Evolutionary conservation across 208 protist species (phyloP).

Genomic region (Leishmania guyanensis): DNA sequence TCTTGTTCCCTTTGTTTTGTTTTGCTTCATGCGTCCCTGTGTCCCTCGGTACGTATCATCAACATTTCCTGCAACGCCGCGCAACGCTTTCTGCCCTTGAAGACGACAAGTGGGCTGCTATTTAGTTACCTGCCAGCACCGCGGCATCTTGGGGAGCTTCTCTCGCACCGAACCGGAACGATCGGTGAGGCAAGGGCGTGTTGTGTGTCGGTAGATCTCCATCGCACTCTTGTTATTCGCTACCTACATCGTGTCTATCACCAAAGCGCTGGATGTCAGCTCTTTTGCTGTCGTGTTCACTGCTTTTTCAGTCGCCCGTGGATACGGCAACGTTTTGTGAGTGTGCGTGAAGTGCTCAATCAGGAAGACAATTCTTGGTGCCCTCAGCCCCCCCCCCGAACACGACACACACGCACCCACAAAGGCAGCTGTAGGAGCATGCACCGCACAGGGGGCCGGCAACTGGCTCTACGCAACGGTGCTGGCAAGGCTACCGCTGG

Average conservation of each 20-base stretch:
- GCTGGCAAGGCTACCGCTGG: slow-evolving; percentile 7
- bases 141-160: not conserved
- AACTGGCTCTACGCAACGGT: not conserved
- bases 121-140: not conserved
- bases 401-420: too few species aligned
- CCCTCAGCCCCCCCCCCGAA: not conserved
- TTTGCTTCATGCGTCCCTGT: not conserved
- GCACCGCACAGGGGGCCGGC: not conserved
- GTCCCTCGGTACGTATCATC: not conserved
- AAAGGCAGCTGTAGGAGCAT: not conserved
- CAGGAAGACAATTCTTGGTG: not conserved
- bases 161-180: not conserved
- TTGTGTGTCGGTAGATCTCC: not conserved
- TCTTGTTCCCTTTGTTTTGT: not conserved
- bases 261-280: not conserved
- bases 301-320: not conserved
- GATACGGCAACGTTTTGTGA: not conserved
- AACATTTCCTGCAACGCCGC: not conserved
- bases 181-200: not conserved
- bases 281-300: not conserved
- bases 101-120: too few species aligned
- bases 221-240: not conserved
- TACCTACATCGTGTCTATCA: not conserved
- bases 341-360: not conserved
- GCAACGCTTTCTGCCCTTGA: not conserved